A percentile compares a stretch with the other conserved stretches of the same genome.
phyloP scores from a whole-genome alignment of 495 filamentous ascomycete genomes.

The Pseudotulostoma volvatum region DNA sequence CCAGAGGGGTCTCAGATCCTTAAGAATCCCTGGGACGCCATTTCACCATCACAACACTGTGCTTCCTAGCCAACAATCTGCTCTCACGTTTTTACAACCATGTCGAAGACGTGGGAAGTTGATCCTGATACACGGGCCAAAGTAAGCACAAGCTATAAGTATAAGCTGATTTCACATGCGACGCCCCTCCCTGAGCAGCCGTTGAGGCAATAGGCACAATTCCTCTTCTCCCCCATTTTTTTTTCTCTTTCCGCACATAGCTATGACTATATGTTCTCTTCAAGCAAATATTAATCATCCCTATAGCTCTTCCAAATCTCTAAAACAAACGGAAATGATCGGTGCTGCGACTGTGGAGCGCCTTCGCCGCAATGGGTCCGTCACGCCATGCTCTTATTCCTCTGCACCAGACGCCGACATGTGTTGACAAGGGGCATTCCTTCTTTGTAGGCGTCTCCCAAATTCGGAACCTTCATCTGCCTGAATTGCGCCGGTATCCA shows the following conservation, averaged over 20 bases:
- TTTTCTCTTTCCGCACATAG: too few species aligned
- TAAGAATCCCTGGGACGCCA: too few species aligned
- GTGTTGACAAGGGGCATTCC: background rate
- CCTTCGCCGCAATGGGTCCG: constrained; percentile 84
- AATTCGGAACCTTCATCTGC: constrained; percentile 87
- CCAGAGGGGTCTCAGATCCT: too few species aligned
- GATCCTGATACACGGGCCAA: constrained; percentile 90
- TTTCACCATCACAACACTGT: too few species aligned
- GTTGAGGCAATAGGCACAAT: too few species aligned
- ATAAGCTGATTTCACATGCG: too few species aligned
- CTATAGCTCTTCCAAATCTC: constrained; percentile 71
- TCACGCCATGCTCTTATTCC: constrained; percentile 4
- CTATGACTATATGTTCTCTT: too few species aligned
- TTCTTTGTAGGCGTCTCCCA: constrained; percentile 40
- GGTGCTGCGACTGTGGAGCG: constrained; percentile 85
- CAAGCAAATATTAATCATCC: too few species aligned
- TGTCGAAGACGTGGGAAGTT: constrained; percentile 84
- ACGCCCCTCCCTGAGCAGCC: too few species aligned
- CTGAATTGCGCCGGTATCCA: constrained; percentile 90
- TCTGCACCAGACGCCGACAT: background rate
- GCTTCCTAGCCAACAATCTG: too few species aligned
- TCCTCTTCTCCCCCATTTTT: too few species aligned
- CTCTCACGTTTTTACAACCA: constrained; percentile 12
- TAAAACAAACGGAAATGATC: constrained; percentile 68
- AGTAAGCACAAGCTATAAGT: too few species aligned